phyloP scores from a whole-genome alignment of 768 basidiomycete species.

The Panaeolus papilionaceus region DNA sequence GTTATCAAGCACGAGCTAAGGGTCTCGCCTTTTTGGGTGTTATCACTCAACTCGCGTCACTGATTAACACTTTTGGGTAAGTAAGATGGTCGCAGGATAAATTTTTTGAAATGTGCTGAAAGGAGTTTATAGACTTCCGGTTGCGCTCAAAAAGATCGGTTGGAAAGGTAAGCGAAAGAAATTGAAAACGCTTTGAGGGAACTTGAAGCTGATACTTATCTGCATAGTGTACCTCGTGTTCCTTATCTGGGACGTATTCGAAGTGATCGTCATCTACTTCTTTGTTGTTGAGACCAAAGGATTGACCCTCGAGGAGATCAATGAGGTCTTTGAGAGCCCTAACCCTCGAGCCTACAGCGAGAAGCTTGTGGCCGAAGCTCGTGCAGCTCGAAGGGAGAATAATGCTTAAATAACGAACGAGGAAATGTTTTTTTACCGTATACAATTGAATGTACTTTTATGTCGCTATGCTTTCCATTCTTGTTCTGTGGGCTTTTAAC shows the following conservation, averaged over 20 bases:
- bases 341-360: constrained; percentile 49
- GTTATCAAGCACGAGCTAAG: constrained; percentile 57
- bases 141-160: constrained; percentile 48
- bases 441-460: neutral
- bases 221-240: constrained; percentile 56
- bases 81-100: constrained; percentile 36
- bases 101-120: constrained; percentile 3
- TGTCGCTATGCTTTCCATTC: constrained; percentile 8
- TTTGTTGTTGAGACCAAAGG: constrained; percentile 59
- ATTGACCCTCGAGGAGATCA: constrained; percentile 57
- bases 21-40: constrained; percentile 58
- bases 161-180: constrained; percentile 49
- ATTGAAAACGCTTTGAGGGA: constrained; percentile 10
- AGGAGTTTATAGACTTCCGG: constrained; percentile 43
- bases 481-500: neutral
- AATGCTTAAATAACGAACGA: neutral
- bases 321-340: constrained; percentile 49
- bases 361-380: constrained; percentile 27
- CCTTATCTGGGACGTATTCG: constrained; percentile 54
- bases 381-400: constrained; percentile 23
- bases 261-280: constrained; percentile 51
- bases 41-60: constrained; percentile 45
- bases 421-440: neutral
- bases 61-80: constrained; percentile 59
- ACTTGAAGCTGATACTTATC: constrained; percentile 12